Evolutionary conservation across 805 yeast species (phyloP).

Genomic region (Candida loeiensis): DNA sequence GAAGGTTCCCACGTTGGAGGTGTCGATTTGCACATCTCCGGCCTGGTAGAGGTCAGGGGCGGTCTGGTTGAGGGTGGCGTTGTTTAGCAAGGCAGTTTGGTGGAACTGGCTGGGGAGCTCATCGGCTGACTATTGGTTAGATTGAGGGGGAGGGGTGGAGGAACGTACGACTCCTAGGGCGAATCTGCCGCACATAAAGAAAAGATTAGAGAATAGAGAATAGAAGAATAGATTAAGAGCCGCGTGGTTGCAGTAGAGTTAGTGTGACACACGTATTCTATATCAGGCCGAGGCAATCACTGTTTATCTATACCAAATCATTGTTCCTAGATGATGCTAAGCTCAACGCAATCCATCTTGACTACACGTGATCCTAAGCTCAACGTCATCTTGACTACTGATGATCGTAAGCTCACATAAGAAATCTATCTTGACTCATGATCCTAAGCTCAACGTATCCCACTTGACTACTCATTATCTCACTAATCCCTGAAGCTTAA

Average conservation of each 20-base stretch:
- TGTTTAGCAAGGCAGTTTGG: constrained; percentile 17
- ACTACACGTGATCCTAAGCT: too few species aligned
- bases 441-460: too few species aligned
- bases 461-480: too few species aligned
- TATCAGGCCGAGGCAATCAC: too few species aligned
- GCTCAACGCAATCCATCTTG: not conserved
- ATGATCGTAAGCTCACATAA: too few species aligned
- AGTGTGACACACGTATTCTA: too few species aligned
- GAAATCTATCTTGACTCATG: too few species aligned
- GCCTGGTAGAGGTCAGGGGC: not conserved
- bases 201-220: not conserved
- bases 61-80: not conserved
- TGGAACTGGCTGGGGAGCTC: constrained; percentile 29
- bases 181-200: constrained; percentile 61
- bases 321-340: not conserved
- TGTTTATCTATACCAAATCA: too few species aligned
- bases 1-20: constrained; percentile 13
- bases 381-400: too few species aligned
- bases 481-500: too few species aligned
- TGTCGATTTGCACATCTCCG: constrained; percentile 1
- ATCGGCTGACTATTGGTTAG: constrained; percentile 15
- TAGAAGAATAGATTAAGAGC: too few species aligned
- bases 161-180: constrained; percentile 42
- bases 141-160: constrained; percentile 13
- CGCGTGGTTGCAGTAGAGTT: too few species aligned